These are phyloP conservation scores for Malus hybrid DNA, from an alignment of 331 rosid species.

Conservation along the genomic window DNA sequence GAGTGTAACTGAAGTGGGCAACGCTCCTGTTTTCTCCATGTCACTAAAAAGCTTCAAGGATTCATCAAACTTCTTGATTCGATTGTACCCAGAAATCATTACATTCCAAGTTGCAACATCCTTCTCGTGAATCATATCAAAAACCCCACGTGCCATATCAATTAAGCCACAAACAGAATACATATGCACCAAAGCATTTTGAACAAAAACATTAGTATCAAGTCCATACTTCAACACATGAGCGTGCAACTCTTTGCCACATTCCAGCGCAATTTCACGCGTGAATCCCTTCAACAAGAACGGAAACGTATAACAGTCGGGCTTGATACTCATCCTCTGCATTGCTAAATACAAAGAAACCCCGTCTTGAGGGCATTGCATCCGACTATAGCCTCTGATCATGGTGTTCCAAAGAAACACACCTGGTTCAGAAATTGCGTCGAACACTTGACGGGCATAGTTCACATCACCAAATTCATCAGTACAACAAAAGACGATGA, in stretches of 20 bases:
- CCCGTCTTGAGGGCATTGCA: constrained; percentile 31
- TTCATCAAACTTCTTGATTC: constrained; percentile 46
- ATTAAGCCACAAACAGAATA: constrained; percentile 48
- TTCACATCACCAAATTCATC: constrained; percentile 39
- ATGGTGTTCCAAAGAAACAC: constrained; percentile 61
- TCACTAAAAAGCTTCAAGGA: constrained; percentile 52
- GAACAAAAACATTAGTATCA: constrained; percentile 57
- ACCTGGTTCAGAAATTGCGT: constrained; percentile 49
- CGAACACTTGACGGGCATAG: constrained; percentile 62
- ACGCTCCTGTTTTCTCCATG: constrained; percentile 52
- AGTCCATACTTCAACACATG: constrained; percentile 64
- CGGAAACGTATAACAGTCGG: constrained; percentile 62
- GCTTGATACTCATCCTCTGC: constrained; percentile 40
- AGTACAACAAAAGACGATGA: constrained; percentile 38
- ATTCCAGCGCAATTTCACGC: constrained; percentile 16
- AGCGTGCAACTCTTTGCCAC: constrained; percentile 52
- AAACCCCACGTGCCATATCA: constrained; percentile 53
- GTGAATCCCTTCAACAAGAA: constrained; percentile 70
- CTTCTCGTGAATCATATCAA: constrained; percentile 33
- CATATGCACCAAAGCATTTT: constrained; percentile 59
- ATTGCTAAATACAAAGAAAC: constrained; percentile 54
- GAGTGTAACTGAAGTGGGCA: constrained; percentile 63
- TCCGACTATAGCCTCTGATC: constrained; percentile 64
- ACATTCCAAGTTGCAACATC: constrained; percentile 79
- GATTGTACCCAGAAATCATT: constrained; percentile 69